phyloP scores from a whole-genome alignment of 176 grass and related monocot species.

The Sorghum bicolor region Sorghum_bicolor_NCBIv3 NC_012872.2:70718001-70718500 shows the following conservation, averaged over 20 bases:
- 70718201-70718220: background rate
- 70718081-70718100: constrained; percentile 4
- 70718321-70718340: background rate
- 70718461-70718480: background rate
- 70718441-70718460: background rate
- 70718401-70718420: background rate
- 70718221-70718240: constrained; percentile 46
- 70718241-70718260: constrained; percentile 48
- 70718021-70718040: constrained; percentile 54
- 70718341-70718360: background rate
- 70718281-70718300: background rate
- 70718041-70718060: constrained; percentile 47
- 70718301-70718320: background rate
- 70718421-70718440: background rate
- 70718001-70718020: constrained; percentile 31
- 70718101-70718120: background rate
- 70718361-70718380: constrained; percentile 25
- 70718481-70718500: background rate
- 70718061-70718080: constrained; percentile 40
- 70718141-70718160: constrained; percentile 39
- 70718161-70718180: constrained; percentile 16
- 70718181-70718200: background rate
- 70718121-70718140: constrained; percentile 38
- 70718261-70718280: constrained; percentile 25
- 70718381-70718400: background rate